Conservation (phyloP, 2,329 filamentous ascomycete species). For the Colletotrichum destructivum region DNA sequence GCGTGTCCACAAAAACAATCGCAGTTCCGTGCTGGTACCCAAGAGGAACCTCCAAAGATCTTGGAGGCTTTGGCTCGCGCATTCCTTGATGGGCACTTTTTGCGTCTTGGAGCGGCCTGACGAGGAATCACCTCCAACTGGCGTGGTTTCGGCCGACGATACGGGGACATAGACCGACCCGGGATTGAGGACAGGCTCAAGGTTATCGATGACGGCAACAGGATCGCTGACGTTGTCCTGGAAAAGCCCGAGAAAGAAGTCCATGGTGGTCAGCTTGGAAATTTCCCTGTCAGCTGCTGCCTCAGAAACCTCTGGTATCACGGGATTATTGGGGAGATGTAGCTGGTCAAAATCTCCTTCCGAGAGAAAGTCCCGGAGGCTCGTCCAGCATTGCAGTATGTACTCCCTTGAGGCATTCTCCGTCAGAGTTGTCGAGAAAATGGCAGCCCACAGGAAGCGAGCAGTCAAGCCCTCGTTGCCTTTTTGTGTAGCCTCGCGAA, state of each 20-base stretch:
- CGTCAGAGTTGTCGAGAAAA: slow-evolving; percentile 66
- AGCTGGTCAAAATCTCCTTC: slow-evolving; percentile 62
- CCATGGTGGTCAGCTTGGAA: slow-evolving; percentile 93
- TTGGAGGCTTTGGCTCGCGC: slow-evolving; percentile 71
- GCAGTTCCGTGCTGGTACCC: slow-evolving; percentile 84
- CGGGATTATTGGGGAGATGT: slow-evolving; percentile 84
- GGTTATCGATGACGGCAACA: slow-evolving; percentile 86
- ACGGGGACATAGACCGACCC: slow-evolving; percentile 63
- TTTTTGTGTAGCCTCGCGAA: slow-evolving; percentile 54
- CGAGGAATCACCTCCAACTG: slow-evolving; percentile 40
- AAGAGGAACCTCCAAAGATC: slow-evolving; percentile 91
- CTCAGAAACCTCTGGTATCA: slow-evolving; percentile 89
- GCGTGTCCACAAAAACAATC: slow-evolving; percentile 90
- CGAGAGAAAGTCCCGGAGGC: slow-evolving; percentile 66
- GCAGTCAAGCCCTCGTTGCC: slow-evolving; percentile 59
- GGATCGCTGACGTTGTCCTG: slow-evolving; percentile 86
- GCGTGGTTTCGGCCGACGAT: slow-evolving; percentile 41
- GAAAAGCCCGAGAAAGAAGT: slow-evolving; percentile 94
- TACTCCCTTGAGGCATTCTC: slow-evolving; percentile 71
- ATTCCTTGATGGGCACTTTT: slow-evolving; percentile 63
- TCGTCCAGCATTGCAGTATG: slow-evolving; percentile 71
- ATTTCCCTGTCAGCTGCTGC: slow-evolving; percentile 91
- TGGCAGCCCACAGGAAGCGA: slow-evolving; percentile 72
- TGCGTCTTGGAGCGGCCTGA: slow-evolving; percentile 40
- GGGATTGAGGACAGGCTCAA: slow-evolving; percentile 92